A percentile compares a stretch with the other conserved stretches of the same genome.
Conservation (phyloP, 768 basidiomycete species). For the Hydnomerulius pinastri region DNA sequence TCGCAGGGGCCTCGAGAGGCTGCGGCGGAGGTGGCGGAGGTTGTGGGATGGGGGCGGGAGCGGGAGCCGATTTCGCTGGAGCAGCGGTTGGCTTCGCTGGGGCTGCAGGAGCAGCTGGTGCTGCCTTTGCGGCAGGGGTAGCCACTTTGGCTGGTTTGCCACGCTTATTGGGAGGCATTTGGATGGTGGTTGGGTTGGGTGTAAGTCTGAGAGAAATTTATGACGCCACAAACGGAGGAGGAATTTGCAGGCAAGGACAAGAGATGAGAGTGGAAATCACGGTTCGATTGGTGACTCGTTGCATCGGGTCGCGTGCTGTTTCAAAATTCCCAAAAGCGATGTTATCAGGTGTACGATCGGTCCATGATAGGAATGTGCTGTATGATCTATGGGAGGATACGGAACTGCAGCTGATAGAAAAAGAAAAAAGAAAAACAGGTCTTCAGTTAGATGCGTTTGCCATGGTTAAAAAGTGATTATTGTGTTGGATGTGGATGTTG, state of each 20-base stretch:
- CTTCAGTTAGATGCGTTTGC: slow-evolving; percentile 4
- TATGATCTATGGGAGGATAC: slow-evolving; percentile 20
- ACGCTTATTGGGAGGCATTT: slow-evolving; percentile 35
- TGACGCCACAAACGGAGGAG: slow-evolving; percentile 14
- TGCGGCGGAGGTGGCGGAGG: slow-evolving; percentile 17
- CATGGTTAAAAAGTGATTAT: background rate
- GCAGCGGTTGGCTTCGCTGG: slow-evolving; percentile 8
- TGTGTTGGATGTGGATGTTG: no score
- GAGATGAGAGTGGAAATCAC: slow-evolving; percentile 20
- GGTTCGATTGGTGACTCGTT: slow-evolving; percentile 27
- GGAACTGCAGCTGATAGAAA: slow-evolving; percentile 8
- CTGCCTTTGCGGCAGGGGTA: slow-evolving; percentile 9
- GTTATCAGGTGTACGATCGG: slow-evolving; percentile 32
- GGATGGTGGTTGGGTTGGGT: background rate
- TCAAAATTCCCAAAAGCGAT: slow-evolving; percentile 23
- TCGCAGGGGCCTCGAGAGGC: slow-evolving; percentile 19
- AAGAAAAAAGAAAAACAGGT: background rate
- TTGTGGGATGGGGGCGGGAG: slow-evolving; percentile 1
- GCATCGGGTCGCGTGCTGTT: slow-evolving; percentile 27
- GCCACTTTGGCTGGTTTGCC: slow-evolving; percentile 17
- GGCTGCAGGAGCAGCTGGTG: slow-evolving; percentile 5
- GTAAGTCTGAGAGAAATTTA: slow-evolving; percentile 8
- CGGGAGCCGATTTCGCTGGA: slow-evolving; percentile 13
- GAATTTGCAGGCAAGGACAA: slow-evolving; percentile 1
- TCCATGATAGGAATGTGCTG: slow-evolving; percentile 34